Evolutionary conservation across 495 filamentous ascomycete genomes (phyloP).

Genomic region (Darksidea phi): DNA sequence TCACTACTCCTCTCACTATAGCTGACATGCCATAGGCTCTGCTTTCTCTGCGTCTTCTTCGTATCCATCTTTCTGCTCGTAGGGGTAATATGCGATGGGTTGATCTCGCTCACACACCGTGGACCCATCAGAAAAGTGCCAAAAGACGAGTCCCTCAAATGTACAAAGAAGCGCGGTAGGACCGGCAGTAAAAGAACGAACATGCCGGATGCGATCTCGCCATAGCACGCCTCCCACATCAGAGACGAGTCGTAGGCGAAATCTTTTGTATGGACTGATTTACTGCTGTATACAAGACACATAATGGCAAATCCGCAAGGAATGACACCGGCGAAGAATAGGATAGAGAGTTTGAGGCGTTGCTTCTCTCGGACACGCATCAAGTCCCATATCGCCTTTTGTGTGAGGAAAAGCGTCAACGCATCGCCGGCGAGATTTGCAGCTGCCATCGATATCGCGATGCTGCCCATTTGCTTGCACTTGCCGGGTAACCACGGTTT

Average conservation of each 20-base stretch:
- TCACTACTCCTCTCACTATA: conserved; percentile 1
- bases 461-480: not conserved
- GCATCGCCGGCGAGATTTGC: conserved; percentile 8
- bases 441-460: conserved; percentile 6
- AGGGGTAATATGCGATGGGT: conserved; percentile 3
- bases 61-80: not conserved
- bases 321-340: conserved; percentile 18
- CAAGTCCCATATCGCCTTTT: conserved; percentile 13
- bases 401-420: conserved; percentile 1
- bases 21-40: conserved; percentile 16
- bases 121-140: not conserved
- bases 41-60: not conserved
- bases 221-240: conserved; percentile 16
- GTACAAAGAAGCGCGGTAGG: conserved; percentile 12
- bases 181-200: conserved; percentile 24
- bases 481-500: conserved; percentile 8
- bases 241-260: conserved; percentile 6
- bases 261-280: not conserved
- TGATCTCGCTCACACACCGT: not conserved
- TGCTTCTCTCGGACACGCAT: conserved; percentile 1
- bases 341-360: conserved; percentile 2
- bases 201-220: conserved; percentile 17
- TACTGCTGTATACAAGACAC: conserved; percentile 14
- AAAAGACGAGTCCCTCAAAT: not conserved
- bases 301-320: conserved; percentile 9